phyloP scores from a whole-genome alignment of 805 yeast genomes.

The Cyberlindnera euphorbiiphila region DNA sequence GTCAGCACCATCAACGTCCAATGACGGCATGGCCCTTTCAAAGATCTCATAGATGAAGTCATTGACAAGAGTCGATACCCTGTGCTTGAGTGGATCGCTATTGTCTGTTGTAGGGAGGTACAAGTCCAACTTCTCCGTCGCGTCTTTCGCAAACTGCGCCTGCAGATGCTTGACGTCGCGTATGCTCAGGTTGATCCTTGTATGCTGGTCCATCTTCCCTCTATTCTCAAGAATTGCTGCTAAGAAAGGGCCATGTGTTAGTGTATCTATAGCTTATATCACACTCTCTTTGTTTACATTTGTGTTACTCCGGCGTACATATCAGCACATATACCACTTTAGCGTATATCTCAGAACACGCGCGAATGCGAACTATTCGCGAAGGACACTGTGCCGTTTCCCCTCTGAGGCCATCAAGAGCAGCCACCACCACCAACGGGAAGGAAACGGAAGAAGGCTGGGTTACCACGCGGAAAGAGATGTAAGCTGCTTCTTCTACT shows the following conservation, averaged over 20 bases:
- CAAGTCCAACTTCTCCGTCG: slow-evolving; percentile 42
- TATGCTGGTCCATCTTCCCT: slow-evolving; percentile 20
- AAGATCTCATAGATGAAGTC: slow-evolving; percentile 49
- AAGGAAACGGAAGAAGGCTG: background rate
- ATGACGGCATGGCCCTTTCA: slow-evolving; percentile 50
- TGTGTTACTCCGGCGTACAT: slow-evolving; percentile 5
- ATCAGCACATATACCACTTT: slow-evolving; percentile 2
- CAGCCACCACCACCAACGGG: slow-evolving; percentile 3
- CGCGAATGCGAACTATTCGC: slow-evolving; percentile 8
- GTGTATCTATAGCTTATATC: too few relatives aligned
- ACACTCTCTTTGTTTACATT: too few relatives aligned
- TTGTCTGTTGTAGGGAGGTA: slow-evolving; percentile 41
- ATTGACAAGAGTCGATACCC: slow-evolving; percentile 41
- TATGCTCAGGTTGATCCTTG: slow-evolving; percentile 44
- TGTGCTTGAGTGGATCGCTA: slow-evolving; percentile 42
- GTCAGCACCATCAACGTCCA: slow-evolving; percentile 55
- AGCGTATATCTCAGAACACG: background rate
- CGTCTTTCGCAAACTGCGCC: slow-evolving; percentile 37
- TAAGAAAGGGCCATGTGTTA: too few relatives aligned
- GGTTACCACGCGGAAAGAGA: slow-evolving; percentile 4
- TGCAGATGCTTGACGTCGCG: slow-evolving; percentile 52
- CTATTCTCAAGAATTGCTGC: too few relatives aligned
- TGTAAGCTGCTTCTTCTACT: background rate
- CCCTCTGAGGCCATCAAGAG: slow-evolving; percentile 1
- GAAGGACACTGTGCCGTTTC: background rate